Evolutionary conservation across 306 rosid species (phyloP).

Genomic region (Hippophae rhamnoides): DNA sequence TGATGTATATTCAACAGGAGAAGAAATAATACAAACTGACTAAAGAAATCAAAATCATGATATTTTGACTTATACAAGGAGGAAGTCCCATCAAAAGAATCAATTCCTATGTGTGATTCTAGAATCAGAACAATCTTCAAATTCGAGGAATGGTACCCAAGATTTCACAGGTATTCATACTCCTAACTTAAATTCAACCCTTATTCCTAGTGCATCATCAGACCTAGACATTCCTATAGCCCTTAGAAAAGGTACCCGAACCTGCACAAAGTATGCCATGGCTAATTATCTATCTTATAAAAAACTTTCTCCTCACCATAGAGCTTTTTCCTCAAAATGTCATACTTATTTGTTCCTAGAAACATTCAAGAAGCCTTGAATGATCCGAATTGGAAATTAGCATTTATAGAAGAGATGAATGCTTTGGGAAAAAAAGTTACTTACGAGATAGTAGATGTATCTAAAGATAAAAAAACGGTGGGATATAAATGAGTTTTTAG

Average conservation of each 20-base stretch:
- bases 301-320: background rate
- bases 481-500: background rate
- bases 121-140: background rate
- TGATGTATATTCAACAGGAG: background rate
- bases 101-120: background rate
- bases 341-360: background rate
- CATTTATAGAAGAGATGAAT: background rate
- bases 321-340: background rate
- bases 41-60: background rate
- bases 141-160: too few species aligned
- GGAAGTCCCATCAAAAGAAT: background rate
- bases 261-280: background rate
- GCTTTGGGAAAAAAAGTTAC: background rate
- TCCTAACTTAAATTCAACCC: background rate
- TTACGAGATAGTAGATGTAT: background rate
- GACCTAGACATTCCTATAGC: background rate
- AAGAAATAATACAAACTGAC: constrained; percentile 3
- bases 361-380: background rate
- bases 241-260: background rate
- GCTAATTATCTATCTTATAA: background rate
- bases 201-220: too few species aligned
- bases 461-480: background rate
- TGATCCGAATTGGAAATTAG: background rate
- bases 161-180: background rate
- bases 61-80: background rate